phyloP scores from a whole-genome alignment of 116 monocot genomes.

The Cymodocea nodosa region DNA sequence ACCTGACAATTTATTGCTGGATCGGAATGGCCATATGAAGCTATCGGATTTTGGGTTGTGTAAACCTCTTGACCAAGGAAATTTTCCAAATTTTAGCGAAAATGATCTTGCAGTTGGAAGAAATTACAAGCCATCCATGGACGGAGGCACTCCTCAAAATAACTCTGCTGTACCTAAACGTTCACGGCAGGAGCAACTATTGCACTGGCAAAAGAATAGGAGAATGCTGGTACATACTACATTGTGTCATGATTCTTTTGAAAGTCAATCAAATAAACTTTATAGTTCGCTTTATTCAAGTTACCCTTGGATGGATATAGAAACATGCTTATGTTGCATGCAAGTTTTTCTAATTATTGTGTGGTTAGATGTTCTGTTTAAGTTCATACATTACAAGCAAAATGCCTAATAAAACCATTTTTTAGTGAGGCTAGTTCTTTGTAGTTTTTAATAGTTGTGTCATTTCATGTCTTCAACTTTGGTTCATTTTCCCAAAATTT shows the following conservation, averaged over 20 bases:
- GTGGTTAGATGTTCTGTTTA: no score
- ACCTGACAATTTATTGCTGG: constrained; percentile 84
- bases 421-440: no score
- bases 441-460: no score
- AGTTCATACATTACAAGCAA: no score
- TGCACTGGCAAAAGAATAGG: constrained; percentile 96
- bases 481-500: no score
- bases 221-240: constrained; percentile 73
- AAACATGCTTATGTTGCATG: no score
- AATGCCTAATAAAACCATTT: no score
- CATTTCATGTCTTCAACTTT: no score
- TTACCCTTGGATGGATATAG: no score
- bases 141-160: constrained; percentile 30
- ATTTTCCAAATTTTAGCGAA: constrained; percentile 62
- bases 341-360: no score
- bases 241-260: not conserved
- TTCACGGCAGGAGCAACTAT: constrained; percentile 80
- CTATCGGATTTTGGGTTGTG: constrained; percentile 95
- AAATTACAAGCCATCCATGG: constrained; percentile 29
- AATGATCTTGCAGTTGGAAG: constrained; percentile 45
- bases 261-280: no score
- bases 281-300: no score
- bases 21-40: constrained; percentile 73
- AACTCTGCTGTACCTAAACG: constrained; percentile 45
- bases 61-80: constrained; percentile 62